A percentile compares a stretch with the other conserved stretches of the same genome.
Conservation (phyloP, 768 basidiomycete species). For the Lentinula guzmanii region DNA sequence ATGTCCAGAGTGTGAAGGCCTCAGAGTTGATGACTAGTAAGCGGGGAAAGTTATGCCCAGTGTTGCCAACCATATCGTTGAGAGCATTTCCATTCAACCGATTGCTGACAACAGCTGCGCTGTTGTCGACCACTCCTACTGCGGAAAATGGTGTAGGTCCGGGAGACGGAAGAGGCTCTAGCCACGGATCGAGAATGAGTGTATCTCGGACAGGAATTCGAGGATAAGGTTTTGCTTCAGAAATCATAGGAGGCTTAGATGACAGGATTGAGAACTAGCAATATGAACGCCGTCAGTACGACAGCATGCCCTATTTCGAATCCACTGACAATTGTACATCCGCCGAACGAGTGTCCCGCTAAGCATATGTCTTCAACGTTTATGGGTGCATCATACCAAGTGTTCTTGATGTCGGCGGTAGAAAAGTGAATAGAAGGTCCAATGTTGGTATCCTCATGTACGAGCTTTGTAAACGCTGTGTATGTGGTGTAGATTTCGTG, state of each 20-base stretch:
- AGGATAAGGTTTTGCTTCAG: constrained; percentile 19
- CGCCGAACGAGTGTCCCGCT: constrained; percentile 42
- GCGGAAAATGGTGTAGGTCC: constrained; percentile 34
- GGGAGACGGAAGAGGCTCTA: constrained; percentile 65
- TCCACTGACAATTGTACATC: constrained; percentile 36
- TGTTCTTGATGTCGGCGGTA: background rate
- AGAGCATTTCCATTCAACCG: constrained; percentile 1
- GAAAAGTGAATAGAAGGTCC: background rate
- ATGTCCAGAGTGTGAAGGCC: constrained; percentile 72
- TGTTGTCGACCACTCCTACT: background rate
- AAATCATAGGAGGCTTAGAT: constrained; percentile 29
- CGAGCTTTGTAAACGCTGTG: constrained; percentile 49
- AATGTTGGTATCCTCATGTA: constrained; percentile 16
- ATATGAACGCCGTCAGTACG: constrained; percentile 1
- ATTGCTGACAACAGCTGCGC: constrained; percentile 9
- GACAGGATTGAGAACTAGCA: constrained; percentile 55
- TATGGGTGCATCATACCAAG: constrained; percentile 18
- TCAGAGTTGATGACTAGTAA: constrained; percentile 74
- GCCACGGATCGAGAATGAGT: constrained; percentile 78
- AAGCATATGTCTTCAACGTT: constrained; percentile 30
- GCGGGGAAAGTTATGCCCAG: constrained; percentile 22
- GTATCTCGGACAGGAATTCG: constrained; percentile 51
- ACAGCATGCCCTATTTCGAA: background rate
- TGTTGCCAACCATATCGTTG: constrained; percentile 1
- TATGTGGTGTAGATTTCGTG: constrained; percentile 65